Conservation (phyloP, 164 flowering plant species). For the Vitis rupestris region DNA sequence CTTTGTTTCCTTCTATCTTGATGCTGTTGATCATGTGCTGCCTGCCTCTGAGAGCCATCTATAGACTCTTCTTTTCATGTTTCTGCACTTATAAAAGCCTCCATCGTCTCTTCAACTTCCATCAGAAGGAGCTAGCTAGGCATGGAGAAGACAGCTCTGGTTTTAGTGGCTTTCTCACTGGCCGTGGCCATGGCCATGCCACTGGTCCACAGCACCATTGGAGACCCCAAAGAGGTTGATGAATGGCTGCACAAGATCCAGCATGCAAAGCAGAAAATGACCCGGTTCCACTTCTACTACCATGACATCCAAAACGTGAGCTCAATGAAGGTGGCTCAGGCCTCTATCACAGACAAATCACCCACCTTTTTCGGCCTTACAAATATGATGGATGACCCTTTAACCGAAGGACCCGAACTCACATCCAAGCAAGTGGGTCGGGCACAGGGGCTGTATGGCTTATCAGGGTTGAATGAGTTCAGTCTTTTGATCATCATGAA, state of each 20-base stretch:
- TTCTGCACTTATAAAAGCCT: too few species aligned
- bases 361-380: slow-evolving; percentile 30
- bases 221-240: slow-evolving; percentile 5
- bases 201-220: not conserved
- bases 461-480: slow-evolving; percentile 21
- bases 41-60: too few species aligned
- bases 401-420: slow-evolving; percentile 37
- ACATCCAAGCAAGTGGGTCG: slow-evolving; percentile 38
- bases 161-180: not conserved
- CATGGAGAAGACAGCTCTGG: not conserved
- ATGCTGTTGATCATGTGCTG: too few species aligned
- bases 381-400: slow-evolving; percentile 30
- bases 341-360: slow-evolving; percentile 15
- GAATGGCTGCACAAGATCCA: not conserved
- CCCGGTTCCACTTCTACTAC: slow-evolving; percentile 1
- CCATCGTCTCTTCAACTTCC: not conserved
- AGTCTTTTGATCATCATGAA: slow-evolving; percentile 30
- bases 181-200: not conserved
- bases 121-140: slow-evolving; percentile 4
- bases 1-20: too few species aligned
- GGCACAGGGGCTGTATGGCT: slow-evolving; percentile 43
- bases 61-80: too few species aligned
- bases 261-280: not conserved
- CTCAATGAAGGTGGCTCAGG: slow-evolving; percentile 30
- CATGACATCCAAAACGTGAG: slow-evolving; percentile 22